Evolutionary conservation across 345 rosid species (phyloP), one percentile per base, ranked within the genome.

Genomic region (Eucalyptus tenuipes): DNA sequence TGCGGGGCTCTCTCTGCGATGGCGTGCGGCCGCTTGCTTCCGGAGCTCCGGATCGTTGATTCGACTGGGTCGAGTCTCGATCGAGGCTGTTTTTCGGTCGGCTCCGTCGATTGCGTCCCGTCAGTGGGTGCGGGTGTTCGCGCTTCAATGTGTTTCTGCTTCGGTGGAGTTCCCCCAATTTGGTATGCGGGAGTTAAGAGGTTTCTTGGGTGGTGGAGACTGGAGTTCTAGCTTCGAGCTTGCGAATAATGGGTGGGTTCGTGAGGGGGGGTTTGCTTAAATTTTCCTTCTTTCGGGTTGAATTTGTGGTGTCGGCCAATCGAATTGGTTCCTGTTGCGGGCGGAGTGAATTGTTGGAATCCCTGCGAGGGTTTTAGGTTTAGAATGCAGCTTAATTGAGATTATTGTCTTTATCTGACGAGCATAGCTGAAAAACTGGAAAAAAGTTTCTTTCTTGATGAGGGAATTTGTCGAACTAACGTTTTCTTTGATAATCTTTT

Each of bases 391-490:
- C 40, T 50, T 20, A n/a, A 49, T 50, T 50, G 45, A 86, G 87
- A 50, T 86, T 86, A n/a, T 18, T 5, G 14, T 49, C 48, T 50
- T 55, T 40, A 10, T 86, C 52, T 52, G 47, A 75, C 82, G 27
- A 75, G 47, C 47, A 11, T 75, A 75, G 82, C 82, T 37, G 85
- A 79, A 44, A 24, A 48, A 86, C 85, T n/a, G 49, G 11, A 86
- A 49, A 49, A 52, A 87, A 59, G 57, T 61, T 86, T 22, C 80
- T 89, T 84, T 68, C 86, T 31, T 81, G 45, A 57, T 87, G 80
- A 44, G 71, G 85, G 94, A 94, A 93, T 94, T 94, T 93, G 88
- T 92, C 88, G 55, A 85, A 86, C 89, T 49, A 37, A 75, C 82
- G 45, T 40, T 75, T 75, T 75, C 45, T 75, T 37, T 75, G 45